Conservation (phyloP, 768 basidiomycete species). For the Cantharellus anzutake region DNA sequence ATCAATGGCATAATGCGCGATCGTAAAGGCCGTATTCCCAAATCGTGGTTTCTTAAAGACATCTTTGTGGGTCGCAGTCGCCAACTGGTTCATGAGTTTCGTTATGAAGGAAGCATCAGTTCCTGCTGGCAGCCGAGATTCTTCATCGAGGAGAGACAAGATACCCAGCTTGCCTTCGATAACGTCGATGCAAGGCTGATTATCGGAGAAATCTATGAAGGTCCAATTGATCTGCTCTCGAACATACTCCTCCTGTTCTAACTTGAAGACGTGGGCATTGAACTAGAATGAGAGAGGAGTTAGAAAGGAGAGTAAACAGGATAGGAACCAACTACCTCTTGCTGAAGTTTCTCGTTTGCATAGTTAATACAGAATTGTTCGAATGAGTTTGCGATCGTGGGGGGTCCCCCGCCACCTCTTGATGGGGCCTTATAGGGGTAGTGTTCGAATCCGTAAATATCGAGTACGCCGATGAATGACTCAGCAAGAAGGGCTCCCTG, state of each 20-base stretch:
- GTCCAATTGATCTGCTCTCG: constrained; percentile 99
- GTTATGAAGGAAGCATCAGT: constrained; percentile 84
- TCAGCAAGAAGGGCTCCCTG: constrained; percentile 79
- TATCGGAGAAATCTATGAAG: constrained; percentile 98
- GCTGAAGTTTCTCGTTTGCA: constrained; percentile 94
- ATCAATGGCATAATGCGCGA: constrained; percentile 94
- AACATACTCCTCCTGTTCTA: constrained; percentile 98
- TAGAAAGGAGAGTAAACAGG: background rate
- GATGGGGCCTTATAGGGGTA: constrained; percentile 60
- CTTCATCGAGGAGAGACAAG: constrained; percentile 86
- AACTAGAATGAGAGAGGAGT: constrained; percentile 34
- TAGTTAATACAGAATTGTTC: constrained; percentile 99
- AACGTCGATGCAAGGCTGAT: constrained; percentile 96
- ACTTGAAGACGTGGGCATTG: constrained; percentile 97
- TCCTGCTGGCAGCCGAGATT: constrained; percentile 88
- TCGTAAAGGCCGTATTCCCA: constrained; percentile 90
- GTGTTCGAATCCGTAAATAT: constrained; percentile 95
- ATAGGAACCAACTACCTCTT: constrained; percentile 43
- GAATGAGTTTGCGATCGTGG: constrained; percentile 19
- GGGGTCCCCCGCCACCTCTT: constrained; percentile 38
- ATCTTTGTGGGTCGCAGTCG: constrained; percentile 65
- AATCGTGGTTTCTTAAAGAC: constrained; percentile 99
- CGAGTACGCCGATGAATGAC: constrained; percentile 98
- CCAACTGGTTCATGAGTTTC: constrained; percentile 73
- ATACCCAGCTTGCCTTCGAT: constrained; percentile 97